Conservation (phyloP, 1,284 basidiomycete species). For the Laetiporus sulphureus region DNA sequence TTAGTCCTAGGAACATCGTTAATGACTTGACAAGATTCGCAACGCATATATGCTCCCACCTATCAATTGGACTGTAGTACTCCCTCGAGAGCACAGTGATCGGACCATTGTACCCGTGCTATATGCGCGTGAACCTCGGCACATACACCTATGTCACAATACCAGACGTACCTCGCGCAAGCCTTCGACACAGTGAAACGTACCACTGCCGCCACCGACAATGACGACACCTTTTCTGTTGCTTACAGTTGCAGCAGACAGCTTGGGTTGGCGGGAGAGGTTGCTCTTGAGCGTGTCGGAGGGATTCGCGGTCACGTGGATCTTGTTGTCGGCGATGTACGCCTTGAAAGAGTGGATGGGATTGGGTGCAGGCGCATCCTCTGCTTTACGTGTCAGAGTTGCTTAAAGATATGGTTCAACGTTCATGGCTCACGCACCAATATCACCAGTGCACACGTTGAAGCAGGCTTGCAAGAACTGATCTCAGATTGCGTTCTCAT, state of each 20-base stretch:
- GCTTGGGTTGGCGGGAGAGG: slow-evolving; percentile 51
- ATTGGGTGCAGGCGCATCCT: slow-evolving; percentile 87
- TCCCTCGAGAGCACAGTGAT: slow-evolving; percentile 84
- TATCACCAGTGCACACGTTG: slow-evolving; percentile 76
- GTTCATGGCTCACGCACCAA: slow-evolving; percentile 40
- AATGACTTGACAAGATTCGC: neutral
- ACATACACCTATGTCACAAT: neutral
- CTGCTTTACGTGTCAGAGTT: too few relatives aligned
- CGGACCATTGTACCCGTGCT: slow-evolving; percentile 74
- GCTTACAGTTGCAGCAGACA: slow-evolving; percentile 32
- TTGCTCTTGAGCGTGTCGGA: slow-evolving; percentile 66
- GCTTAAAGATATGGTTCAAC: slow-evolving; percentile 13
- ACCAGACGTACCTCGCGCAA: slow-evolving; percentile 60
- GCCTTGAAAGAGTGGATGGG: slow-evolving; percentile 81
- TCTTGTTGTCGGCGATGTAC: slow-evolving; percentile 65
- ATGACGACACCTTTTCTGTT: slow-evolving; percentile 63
- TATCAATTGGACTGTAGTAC: slow-evolving; percentile 79
- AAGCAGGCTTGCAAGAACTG: slow-evolving; percentile 93
- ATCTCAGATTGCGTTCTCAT: too few relatives aligned
- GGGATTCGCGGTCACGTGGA: slow-evolving; percentile 75
- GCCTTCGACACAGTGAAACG: slow-evolving; percentile 78
- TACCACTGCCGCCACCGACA: slow-evolving; percentile 82
- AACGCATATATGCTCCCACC: slow-evolving; percentile 34
- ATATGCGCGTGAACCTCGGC: slow-evolving; percentile 6
- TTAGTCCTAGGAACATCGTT: slow-evolving; percentile 57